These are phyloP conservation scores for Fusarium coffeatum DNA, from an alignment of 2,329 filamentous ascomycete species.

Conservation along the genomic window DNA sequence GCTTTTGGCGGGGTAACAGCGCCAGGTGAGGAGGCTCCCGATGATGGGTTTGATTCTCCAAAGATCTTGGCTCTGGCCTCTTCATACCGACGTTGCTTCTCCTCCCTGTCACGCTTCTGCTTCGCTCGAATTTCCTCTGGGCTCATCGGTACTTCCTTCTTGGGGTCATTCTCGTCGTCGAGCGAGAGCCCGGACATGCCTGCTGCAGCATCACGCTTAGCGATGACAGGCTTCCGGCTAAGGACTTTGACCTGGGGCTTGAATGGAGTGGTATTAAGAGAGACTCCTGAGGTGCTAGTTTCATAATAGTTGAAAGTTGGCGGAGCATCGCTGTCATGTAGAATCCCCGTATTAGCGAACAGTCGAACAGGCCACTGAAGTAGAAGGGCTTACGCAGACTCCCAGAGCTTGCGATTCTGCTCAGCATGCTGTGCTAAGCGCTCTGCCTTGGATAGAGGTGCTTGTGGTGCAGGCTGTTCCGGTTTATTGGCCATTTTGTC, in stretches of 20 bases:
- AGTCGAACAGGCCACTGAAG: background rate
- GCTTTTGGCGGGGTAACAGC: conserved; percentile 67
- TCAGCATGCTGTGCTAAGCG: conserved; percentile 83
- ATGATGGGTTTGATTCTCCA: conserved; percentile 68
- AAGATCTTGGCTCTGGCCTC: conserved; percentile 90
- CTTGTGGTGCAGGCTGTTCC: conserved; percentile 51
- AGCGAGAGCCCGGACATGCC: conserved; percentile 60
- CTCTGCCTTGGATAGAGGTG: conserved; percentile 76
- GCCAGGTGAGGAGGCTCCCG: conserved; percentile 71
- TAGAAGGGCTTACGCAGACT: conserved; percentile 75
- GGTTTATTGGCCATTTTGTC: conserved; percentile 64
- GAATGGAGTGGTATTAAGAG: conserved; percentile 70
- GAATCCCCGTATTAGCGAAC: conserved; percentile 14
- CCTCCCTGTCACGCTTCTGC: conserved; percentile 82
- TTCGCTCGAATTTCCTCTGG: conserved; percentile 82
- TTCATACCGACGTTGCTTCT: conserved; percentile 91
- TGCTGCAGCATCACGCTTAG: conserved; percentile 66
- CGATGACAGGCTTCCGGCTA: conserved; percentile 79
- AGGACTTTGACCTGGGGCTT: conserved; percentile 87
- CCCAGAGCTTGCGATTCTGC: conserved; percentile 87
- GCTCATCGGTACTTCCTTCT: conserved; percentile 71
- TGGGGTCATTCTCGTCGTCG: conserved; percentile 69
- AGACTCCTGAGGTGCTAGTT: conserved; percentile 65
- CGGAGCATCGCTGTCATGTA: conserved; percentile 71
- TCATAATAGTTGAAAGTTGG: conserved; percentile 82